These are phyloP conservation scores for Phytophthora agathidicida DNA, from an alignment of 352 stramenopile genomes.

Conservation along the genomic window DNA sequence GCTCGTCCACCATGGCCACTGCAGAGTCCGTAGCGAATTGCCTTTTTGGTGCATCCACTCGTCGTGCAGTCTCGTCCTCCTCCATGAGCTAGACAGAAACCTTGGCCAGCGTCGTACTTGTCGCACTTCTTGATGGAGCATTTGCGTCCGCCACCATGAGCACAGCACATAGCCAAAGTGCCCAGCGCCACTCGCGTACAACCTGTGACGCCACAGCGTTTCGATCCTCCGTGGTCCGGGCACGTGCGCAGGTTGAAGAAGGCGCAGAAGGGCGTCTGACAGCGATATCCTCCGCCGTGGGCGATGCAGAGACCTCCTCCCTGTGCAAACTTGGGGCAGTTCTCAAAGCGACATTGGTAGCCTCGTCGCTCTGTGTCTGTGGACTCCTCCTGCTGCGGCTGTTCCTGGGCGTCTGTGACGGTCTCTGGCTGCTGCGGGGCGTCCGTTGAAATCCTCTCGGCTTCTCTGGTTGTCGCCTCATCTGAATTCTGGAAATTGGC, in stretches of 20 bases:
- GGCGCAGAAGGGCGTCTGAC: slow-evolving; percentile 72
- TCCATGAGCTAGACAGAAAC: slow-evolving; percentile 72
- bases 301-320: slow-evolving; percentile 66
- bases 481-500: background rate
- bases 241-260: slow-evolving; percentile 78
- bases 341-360: slow-evolving; percentile 54
- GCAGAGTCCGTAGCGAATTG: slow-evolving; percentile 80
- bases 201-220: slow-evolving; percentile 58
- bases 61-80: slow-evolving; percentile 68
- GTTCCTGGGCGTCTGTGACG: background rate
- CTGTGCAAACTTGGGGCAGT: slow-evolving; percentile 68
- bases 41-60: slow-evolving; percentile 72
- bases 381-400: background rate
- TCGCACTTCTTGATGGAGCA: slow-evolving; percentile 74
- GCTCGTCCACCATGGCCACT: slow-evolving; percentile 74
- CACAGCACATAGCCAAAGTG: slow-evolving; percentile 56
- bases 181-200: slow-evolving; percentile 63
- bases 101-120: slow-evolving; percentile 75
- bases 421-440: background rate
- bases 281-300: slow-evolving; percentile 74
- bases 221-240: slow-evolving; percentile 74
- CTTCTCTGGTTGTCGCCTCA: background rate
- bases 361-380: slow-evolving; percentile 18
- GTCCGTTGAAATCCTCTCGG: background rate
- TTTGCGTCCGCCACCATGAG: slow-evolving; percentile 72